Evolutionary conservation across 164 flowering plant species (phyloP).

Genomic region (grape (Vitis vinifera)): DNA sequence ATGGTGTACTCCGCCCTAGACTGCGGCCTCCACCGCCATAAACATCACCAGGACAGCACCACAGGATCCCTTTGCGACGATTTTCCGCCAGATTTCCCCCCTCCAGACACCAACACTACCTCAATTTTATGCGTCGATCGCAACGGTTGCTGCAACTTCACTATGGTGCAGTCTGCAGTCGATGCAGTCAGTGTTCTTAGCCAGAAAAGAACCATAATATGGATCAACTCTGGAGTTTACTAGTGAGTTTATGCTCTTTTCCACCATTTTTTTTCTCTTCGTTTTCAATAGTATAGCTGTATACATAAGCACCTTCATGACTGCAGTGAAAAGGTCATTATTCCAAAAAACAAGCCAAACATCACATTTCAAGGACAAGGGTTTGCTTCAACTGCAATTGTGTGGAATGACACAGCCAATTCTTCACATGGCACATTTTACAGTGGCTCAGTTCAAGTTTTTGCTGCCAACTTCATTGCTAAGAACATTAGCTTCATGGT

Average conservation of each 20-base stretch:
- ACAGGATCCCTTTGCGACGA: slow-evolving; percentile 50
- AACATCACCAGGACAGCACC: slow-evolving; percentile 22
- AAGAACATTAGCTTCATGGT: slow-evolving; percentile 97
- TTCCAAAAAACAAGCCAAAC: slow-evolving; percentile 70
- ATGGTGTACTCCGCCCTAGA: slow-evolving; percentile 1
- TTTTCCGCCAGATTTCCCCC: slow-evolving; percentile 55
- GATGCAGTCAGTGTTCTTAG: slow-evolving; percentile 55
- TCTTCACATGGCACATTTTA: slow-evolving; percentile 79
- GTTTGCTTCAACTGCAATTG: slow-evolving; percentile 67
- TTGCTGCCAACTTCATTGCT: slow-evolving; percentile 72
- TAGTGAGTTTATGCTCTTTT: slow-evolving; percentile 40
- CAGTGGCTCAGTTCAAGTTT: slow-evolving; percentile 81
- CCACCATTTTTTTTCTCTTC: background rate
- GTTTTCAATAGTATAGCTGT: background rate
- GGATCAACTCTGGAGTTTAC: slow-evolving; percentile 84
- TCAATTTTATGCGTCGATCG: slow-evolving; percentile 71
- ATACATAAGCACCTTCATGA: background rate
- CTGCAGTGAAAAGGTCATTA: slow-evolving; percentile 70
- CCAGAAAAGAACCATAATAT: slow-evolving; percentile 64
- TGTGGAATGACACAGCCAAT: slow-evolving; percentile 87
- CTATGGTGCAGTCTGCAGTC: slow-evolving; percentile 82
- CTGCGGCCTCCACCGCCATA: slow-evolving; percentile 21
- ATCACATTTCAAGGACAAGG: slow-evolving; percentile 97
- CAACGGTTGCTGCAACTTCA: slow-evolving; percentile 90
- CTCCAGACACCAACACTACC: slow-evolving; percentile 66